Conservation (phyloP, 345 rosid genomes). For the Eutrema japonicum region DNA sequence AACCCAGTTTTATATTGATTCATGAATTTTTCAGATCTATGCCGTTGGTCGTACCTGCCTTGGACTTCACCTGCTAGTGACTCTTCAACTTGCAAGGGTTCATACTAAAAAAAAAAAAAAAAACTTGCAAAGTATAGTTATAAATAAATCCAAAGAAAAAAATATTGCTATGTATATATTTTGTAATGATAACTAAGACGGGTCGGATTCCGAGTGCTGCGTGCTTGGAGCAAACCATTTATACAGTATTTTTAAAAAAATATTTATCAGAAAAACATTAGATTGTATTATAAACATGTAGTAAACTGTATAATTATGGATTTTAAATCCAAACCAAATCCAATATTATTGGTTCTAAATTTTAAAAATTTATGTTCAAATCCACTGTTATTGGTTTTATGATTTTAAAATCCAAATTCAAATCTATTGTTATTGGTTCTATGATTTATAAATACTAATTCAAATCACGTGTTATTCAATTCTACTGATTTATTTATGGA, state of each 20-base stretch:
- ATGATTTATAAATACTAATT: no score
- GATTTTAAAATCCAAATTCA: no score
- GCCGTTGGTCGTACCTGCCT: conserved; percentile 2
- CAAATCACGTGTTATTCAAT: no score
- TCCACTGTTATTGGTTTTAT: no score
- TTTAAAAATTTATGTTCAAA: no score
- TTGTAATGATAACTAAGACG: conserved; percentile 5
- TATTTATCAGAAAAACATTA: not conserved
- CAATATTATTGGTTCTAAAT: no score
- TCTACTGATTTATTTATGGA: no score
- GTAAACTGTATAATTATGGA: not conserved
- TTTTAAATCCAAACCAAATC: no score
- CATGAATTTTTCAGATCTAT: not conserved
- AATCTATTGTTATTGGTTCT: no score
- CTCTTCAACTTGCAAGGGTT: not conserved
- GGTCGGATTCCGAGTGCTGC: conserved; percentile 4
- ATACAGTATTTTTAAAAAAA: not conserved
- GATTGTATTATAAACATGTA: not conserved
- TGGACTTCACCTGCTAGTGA: conserved; percentile 16
- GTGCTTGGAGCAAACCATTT: conserved; percentile 1
- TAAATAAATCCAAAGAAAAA: not conserved
- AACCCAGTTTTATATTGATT: not conserved
- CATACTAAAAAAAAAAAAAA: no score
- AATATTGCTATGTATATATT: not conserved
- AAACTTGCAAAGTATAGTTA: not conserved